Evolutionary conservation across 73 alveolate genomes (phyloP), one percentile per base, ranked within the genome.

Genomic region (Strombidium stylifer): DNA sequence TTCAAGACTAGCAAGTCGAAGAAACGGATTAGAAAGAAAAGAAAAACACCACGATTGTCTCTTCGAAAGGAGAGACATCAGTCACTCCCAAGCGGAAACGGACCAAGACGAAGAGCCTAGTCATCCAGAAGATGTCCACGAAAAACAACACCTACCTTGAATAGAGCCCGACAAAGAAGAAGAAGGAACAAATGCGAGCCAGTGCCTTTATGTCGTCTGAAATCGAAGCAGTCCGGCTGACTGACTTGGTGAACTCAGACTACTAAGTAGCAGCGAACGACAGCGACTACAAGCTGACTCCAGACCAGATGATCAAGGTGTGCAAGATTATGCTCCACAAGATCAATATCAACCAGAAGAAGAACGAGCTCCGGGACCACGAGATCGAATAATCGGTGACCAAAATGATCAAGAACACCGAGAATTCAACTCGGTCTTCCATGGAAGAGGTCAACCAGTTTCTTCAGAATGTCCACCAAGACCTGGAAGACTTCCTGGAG

Each of bases 401-500:
- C 3, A 34, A 4, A 36, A 35, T 10, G 6, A 10, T 40, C 6
- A 3, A 18, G 37, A 35, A 15, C 15, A 57, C n/a, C 2, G 4
- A 15, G 32, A 35, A 35, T 10, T 12, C 8, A 18, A 57, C 72
- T 18, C 19, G 37, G 37, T 57, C 72, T 35, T 18, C 72, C 2
- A 21, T 57, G 18, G 54, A 57, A 36, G 72, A 57, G 20, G 36
- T 57, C 11, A 26, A 42, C 19, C 37, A 57, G 21, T 57, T 57
- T 35, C 19, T 57, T 16, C 72, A 57, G 11, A 57, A 53, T 15
- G 36, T 57, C 15, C 72, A 57, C 21, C 15, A 27, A 35, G 72
- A 57, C 23, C 37, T 57, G 32, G 72, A 57, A 57, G 25, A 27
- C 24, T 57, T 57, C 40, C 21, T 57, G 10, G 37, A 57, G 41